phyloP scores from a whole-genome alignment of 2,329 filamentous ascomycete species.

The Penicillium sp. region DNA sequence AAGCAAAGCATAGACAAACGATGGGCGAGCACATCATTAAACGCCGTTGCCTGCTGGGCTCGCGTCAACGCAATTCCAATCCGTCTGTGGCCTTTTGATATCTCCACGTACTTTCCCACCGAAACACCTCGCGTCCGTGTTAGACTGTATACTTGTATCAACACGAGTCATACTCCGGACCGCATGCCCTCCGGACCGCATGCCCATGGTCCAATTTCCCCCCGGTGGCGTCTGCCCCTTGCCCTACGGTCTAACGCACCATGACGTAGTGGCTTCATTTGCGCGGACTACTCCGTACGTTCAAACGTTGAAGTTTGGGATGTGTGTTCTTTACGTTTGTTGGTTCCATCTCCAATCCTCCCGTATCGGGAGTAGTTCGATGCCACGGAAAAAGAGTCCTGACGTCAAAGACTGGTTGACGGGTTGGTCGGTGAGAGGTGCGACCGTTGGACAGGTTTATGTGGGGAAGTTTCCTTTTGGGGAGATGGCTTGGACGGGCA shows the following conservation, averaged over 20 bases:
- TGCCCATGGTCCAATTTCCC: not conserved
- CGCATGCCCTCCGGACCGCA: not conserved
- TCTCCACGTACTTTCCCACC: not conserved
- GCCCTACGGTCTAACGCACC: not conserved
- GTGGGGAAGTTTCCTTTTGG: not conserved
- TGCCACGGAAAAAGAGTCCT: not conserved
- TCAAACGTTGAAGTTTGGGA: not conserved
- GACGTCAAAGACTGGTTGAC: not conserved
- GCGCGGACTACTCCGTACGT: not conserved
- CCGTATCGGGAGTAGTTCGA: too few species aligned
- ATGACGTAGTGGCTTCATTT: constrained; percentile 5
- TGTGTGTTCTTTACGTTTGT: not conserved
- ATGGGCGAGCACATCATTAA: not conserved
- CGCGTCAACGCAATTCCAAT: not conserved
- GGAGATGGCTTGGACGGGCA: not conserved
- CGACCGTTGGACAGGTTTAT: not conserved
- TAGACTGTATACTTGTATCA: not conserved
- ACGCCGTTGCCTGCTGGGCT: not conserved
- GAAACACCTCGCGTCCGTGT: not conserved
- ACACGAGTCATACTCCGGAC: not conserved
- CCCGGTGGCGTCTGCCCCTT: constrained; percentile 1
- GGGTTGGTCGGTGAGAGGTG: not conserved
- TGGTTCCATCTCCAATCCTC: not conserved
- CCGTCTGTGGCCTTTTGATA: not conserved
- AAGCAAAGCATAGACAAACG: not conserved